Base-by-base conservation (phyloP, 75 land plant species). In the Isoetes taiwanensis region DNA sequence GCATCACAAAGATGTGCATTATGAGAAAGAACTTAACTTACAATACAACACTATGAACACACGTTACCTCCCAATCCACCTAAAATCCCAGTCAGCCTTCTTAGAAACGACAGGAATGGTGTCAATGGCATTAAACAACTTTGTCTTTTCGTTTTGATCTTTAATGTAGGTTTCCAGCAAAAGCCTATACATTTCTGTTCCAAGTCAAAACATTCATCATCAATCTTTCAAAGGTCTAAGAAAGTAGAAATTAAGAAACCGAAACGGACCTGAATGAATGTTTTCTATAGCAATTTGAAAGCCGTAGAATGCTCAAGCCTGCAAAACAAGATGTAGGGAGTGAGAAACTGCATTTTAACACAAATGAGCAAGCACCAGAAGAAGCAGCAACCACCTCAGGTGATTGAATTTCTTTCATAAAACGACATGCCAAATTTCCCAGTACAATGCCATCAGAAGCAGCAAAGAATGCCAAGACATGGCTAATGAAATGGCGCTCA, bases 261-360 rank as follows among this genome's bases (percentile, higher is more conserved):
- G 38, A 37, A 9, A 9, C 50, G 4, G 16, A 81, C 85, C 82
- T 23, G 88, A 86, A 61, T 86, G 93, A 31, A 86, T 76, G 48
- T 86, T 86, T 73, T 86, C 93, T 38, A 86, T 86, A 5, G 93
- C 93, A 41, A 83, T 80, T 57, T 86, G 93, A 37, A 86, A 86
- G 3, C 87, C 87, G 63, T 86, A 86, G 34, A 86, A 86, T 17
- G 93, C 93, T 34, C 84, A 64, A 37, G 88, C 93, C 85, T 84
- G 57, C 31, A 54, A 16, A 57, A 28, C 33, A 25, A 54, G 27
- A 20, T n/a, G n/a, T n/a, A n/a, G n/a, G n/a, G n/a, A n/a, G n/a
- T n/a, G n/a, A n/a, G n/a, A n/a, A n/a, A n/a, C n/a, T n/a, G n/a
- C n/a, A n/a, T n/a, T n/a, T n/a, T n/a, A n/a, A n/a, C n/a, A n/a